phyloP scores from a whole-genome alignment of 148 eudicot species.

The Camellia sinensis region DNA sequence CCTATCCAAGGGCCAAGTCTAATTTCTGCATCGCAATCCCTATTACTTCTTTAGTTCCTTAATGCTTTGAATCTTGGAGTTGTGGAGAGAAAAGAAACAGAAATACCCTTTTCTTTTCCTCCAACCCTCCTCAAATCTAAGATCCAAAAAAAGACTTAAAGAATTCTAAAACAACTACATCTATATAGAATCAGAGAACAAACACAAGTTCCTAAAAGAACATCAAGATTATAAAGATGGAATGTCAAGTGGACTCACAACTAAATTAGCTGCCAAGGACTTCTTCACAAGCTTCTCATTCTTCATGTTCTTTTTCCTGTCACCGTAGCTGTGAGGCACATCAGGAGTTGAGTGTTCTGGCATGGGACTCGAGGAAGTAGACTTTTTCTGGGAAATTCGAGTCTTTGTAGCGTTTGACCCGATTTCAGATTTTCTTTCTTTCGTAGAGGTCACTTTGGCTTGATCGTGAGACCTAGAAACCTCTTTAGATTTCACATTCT shows the following conservation, averaged over 20 bases:
- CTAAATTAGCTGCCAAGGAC: slow-evolving; percentile 13
- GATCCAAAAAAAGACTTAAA: background rate
- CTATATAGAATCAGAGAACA: background rate
- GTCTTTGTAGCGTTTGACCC: slow-evolving; percentile 24
- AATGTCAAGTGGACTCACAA: slow-evolving; percentile 31
- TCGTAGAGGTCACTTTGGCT: slow-evolving; percentile 21
- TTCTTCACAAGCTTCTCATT: slow-evolving; percentile 19
- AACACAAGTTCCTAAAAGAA: slow-evolving; percentile 5
- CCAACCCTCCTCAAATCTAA: background rate
- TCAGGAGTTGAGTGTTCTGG: slow-evolving; percentile 12
- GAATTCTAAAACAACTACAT: background rate
- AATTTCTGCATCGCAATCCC: background rate
- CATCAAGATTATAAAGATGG: background rate
- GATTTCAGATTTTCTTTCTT: slow-evolving; percentile 27
- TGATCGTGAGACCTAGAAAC: slow-evolving; percentile 24
- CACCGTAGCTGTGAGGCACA: slow-evolving; percentile 19
- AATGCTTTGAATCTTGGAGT: background rate
- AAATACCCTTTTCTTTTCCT: no score
- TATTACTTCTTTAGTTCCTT: background rate
- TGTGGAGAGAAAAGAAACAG: background rate
- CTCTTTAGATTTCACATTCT: slow-evolving; percentile 27
- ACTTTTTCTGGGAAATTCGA: slow-evolving; percentile 17
- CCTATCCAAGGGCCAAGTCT: background rate
- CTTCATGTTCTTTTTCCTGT: slow-evolving; percentile 28
- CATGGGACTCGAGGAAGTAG: slow-evolving; percentile 13